phyloP scores from a whole-genome alignment of 2,329 filamentous ascomycete species.

The Diaporthe australafricana region DNA sequence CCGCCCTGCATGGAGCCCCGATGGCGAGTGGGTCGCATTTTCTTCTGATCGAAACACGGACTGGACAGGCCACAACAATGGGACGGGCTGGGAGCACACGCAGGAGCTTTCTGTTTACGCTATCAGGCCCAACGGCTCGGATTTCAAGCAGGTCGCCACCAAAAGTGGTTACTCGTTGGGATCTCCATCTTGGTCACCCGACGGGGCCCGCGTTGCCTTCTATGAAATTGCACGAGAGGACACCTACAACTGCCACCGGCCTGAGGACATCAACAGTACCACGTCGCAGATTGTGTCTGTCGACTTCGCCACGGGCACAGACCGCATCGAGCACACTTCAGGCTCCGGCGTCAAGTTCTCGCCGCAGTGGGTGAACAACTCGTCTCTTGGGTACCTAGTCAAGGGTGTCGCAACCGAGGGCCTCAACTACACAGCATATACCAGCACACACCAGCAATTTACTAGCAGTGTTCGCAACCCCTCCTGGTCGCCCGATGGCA shows the following conservation, averaged over 20 bases:
- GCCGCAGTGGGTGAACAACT: conserved; percentile 40
- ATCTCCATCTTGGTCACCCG: conserved; percentile 51
- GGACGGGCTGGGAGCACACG: conserved; percentile 54
- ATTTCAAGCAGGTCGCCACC: conserved; percentile 48
- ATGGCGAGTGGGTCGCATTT: conserved; percentile 55
- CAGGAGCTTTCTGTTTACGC: conserved; percentile 54
- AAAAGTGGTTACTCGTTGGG: conserved; percentile 51
- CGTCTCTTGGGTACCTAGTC: conserved; percentile 43
- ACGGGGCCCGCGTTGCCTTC: conserved; percentile 50
- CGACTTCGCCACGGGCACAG: conserved; percentile 52
- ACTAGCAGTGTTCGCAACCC: conserved; percentile 37
- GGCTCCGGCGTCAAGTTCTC: conserved; percentile 47
- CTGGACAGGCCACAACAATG: conserved; percentile 54
- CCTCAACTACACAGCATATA: conserved; percentile 43
- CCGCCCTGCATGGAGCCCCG: conserved; percentile 53
- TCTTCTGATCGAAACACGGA: conserved; percentile 54
- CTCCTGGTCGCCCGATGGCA: conserved; percentile 50
- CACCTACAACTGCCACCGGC: conserved; percentile 52
- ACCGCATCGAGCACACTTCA: conserved; percentile 46
- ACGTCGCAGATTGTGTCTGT: conserved; percentile 49
- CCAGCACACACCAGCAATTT: conserved; percentile 35
- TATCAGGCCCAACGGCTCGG: conserved; percentile 51
- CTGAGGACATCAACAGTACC: conserved; percentile 39
- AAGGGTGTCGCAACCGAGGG: conserved; percentile 45
- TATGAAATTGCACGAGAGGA: conserved; percentile 53